phyloP scores from a whole-genome alignment of 1,139 yeast genomes.

The Meyerozyma carpophila region DNA sequence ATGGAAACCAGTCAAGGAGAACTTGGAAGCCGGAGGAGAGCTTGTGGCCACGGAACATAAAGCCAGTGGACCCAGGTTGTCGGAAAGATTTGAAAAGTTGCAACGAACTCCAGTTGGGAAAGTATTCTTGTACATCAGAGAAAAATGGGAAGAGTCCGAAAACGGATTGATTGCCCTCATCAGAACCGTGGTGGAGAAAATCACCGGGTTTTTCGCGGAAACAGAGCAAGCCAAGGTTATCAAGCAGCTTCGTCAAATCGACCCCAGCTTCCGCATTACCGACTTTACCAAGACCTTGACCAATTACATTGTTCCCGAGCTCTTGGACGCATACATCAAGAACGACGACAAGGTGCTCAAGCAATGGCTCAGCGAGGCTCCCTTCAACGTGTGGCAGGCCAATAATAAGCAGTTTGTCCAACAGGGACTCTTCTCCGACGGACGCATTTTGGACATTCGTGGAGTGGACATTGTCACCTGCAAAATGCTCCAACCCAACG shows the following conservation, averaged over 20 bases:
- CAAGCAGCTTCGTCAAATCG: conserved; percentile 81
- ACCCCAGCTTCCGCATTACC: conserved; percentile 79
- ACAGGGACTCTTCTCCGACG: conserved; percentile 89
- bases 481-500: conserved; percentile 84
- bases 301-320: conserved; percentile 91
- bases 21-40: conserved; percentile 83
- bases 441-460: conserved; percentile 87
- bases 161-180: conserved; percentile 82
- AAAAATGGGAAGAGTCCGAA: conserved; percentile 90
- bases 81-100: conserved; percentile 65
- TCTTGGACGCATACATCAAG: conserved; percentile 89
- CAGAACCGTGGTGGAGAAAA: conserved; percentile 74
- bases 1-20: conserved; percentile 63
- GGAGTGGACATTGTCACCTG: conserved; percentile 92
- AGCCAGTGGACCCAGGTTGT: conserved; percentile 63
- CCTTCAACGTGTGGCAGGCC: conserved; percentile 91
- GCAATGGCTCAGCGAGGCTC: conserved; percentile 95
- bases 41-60: conserved; percentile 81
- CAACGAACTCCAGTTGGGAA: conserved; percentile 70
- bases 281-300: conserved; percentile 81
- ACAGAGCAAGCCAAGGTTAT: conserved; percentile 93
- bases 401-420: conserved; percentile 89
- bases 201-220: conserved; percentile 89
- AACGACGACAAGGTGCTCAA: conserved; percentile 84
- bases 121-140: conserved; percentile 54